Evolutionary conservation across 306 rosid species (phyloP).

Genomic region (Malus domestica): DNA sequence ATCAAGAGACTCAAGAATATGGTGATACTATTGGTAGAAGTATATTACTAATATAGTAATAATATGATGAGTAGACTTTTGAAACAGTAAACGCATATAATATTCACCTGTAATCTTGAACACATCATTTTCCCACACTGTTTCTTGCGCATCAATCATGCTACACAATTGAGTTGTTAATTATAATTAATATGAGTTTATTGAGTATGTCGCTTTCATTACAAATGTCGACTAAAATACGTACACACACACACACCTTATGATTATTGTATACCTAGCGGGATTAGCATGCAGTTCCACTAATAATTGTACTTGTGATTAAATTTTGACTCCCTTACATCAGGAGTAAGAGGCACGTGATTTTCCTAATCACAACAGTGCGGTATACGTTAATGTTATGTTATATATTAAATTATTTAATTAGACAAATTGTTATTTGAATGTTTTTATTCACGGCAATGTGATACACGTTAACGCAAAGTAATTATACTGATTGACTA

Average conservation of each 20-base stretch:
- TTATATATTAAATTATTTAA: neutral
- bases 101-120: conserved; percentile 11
- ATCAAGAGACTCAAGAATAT: neutral
- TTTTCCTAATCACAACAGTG: neutral
- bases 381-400: neutral
- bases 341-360: neutral
- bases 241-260: neutral
- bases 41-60: too few species aligned
- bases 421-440: neutral
- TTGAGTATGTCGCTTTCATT: neutral
- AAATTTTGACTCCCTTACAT: neutral
- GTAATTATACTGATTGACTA: neutral
- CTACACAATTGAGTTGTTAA: neutral
- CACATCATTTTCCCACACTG: neutral
- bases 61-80: neutral
- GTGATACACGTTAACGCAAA: neutral
- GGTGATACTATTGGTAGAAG: too few species aligned
- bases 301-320: neutral
- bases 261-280: neutral
- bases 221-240: neutral
- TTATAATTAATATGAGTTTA: too few species aligned
- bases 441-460: neutral
- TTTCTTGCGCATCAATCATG: conserved; percentile 1
- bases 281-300: neutral
- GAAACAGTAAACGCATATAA: neutral